Evolutionary conservation across 208 protist genomes (phyloP).

Genomic region (Trypanosomatidae sp.): DNA sequence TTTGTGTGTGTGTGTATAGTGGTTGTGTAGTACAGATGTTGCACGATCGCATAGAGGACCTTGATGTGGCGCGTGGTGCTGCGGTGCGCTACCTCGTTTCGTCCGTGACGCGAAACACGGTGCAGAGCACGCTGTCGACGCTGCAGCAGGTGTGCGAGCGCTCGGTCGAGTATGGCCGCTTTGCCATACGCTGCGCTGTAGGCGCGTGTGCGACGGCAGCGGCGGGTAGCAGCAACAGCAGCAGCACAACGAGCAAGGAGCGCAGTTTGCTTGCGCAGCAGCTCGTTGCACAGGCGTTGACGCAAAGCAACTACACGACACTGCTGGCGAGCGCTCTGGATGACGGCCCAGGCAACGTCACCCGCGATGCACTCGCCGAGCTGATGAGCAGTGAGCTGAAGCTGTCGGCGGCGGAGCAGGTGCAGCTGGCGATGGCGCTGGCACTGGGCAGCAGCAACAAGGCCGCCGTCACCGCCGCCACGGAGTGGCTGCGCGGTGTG

Average conservation of each 20-base stretch:
- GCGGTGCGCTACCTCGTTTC: slow-evolving; percentile 58
- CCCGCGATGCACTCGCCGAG: slow-evolving; percentile 17
- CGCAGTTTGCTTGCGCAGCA: slow-evolving; percentile 22
- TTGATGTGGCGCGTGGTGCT: slow-evolving; percentile 45
- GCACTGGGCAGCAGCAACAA: slow-evolving; percentile 18
- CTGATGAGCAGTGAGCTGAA: slow-evolving; percentile 49
- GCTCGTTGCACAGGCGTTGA: slow-evolving; percentile 43
- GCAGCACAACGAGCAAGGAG: slow-evolving; percentile 12
- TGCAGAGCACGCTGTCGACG: slow-evolving; percentile 52
- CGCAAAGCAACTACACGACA: slow-evolving; percentile 15
- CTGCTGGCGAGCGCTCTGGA: slow-evolving; percentile 37
- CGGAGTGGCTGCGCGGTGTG: slow-evolving; percentile 40
- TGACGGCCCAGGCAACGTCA: slow-evolving; percentile 2
- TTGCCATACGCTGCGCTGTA: slow-evolving; percentile 24
- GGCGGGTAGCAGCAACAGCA: slow-evolving; percentile 12
- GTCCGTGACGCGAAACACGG: slow-evolving; percentile 49
- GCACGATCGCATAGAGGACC: slow-evolving; percentile 63
- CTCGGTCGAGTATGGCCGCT: slow-evolving; percentile 41
- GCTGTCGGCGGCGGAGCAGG: slow-evolving; percentile 46
- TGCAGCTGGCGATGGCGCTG: slow-evolving; percentile 65
- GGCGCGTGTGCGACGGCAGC: slow-evolving; percentile 5
- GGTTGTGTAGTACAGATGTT: slow-evolving; percentile 2
- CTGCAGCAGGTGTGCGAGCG: slow-evolving; percentile 50
- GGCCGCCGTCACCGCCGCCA: slow-evolving; percentile 37
- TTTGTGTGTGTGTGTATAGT: background rate